A percentile compares a stretch with the other conserved stretches of the same genome.
phyloP scores from a whole-genome alignment of 2,329 filamentous ascomycete genomes.

The Fusarium equiseti region DNA sequence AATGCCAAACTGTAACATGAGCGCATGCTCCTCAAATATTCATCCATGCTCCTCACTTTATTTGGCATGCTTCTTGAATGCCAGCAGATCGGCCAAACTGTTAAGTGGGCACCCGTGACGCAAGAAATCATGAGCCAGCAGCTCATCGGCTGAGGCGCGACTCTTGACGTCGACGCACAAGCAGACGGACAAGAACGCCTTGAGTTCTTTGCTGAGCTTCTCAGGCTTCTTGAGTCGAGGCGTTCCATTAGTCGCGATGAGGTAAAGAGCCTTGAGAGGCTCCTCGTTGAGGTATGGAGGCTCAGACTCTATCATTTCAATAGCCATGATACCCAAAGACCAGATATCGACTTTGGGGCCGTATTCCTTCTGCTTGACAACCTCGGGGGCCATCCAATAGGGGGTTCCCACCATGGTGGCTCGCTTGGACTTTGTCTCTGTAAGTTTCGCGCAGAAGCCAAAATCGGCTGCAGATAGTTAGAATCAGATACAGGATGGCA shows the following conservation, averaged over 20 bases:
- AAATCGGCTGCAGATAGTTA: constrained; percentile 81
- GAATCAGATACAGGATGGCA: background rate
- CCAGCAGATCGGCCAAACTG: constrained; percentile 87
- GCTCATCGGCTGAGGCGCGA: constrained; percentile 89
- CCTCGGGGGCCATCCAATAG: constrained; percentile 99
- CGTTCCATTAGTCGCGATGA: constrained; percentile 98
- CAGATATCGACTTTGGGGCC: constrained; percentile 98
- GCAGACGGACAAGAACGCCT: constrained; percentile 95
- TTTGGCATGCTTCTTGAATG: constrained; percentile 83
- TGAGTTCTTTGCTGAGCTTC: constrained; percentile 97
- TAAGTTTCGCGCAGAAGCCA: constrained; percentile 98
- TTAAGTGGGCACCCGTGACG: constrained; percentile 87
- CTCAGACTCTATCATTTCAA: constrained; percentile 99
- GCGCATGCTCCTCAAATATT: constrained; percentile 36
- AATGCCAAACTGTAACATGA: constrained; percentile 39
- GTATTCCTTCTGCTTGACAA: constrained; percentile 99
- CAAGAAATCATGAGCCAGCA: constrained; percentile 92
- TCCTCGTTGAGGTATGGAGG: constrained; percentile 98
- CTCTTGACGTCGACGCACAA: constrained; percentile 97
- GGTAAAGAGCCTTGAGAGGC: constrained; percentile 94
- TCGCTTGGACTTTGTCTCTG: constrained; percentile 95
- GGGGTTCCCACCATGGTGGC: constrained; percentile 99
- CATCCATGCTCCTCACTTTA: constrained; percentile 53
- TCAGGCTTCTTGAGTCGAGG: constrained; percentile 98
- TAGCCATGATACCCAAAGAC: constrained; percentile 99